phyloP scores from a whole-genome alignment of 768 basidiomycete genomes.

The Aureoboletus auriporus region DNA sequence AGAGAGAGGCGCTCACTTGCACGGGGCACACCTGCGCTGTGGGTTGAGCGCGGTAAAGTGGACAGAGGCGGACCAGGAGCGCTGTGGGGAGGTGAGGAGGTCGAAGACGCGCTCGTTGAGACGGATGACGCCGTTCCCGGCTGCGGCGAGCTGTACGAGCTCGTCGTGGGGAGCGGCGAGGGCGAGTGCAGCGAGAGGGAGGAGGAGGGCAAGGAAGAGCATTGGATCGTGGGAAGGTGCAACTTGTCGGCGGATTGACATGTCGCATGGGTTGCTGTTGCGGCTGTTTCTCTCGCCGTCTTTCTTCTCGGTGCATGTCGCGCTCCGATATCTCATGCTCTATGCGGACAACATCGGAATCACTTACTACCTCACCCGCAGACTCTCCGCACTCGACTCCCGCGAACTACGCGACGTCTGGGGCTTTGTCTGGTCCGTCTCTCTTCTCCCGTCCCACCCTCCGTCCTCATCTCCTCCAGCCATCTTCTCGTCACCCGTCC shows the following conservation, averaged over 20 bases:
- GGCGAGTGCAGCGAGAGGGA: constrained; percentile 29
- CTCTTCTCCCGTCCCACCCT: background rate
- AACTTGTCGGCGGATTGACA: constrained; percentile 14
- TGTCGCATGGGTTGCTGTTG: constrained; percentile 82
- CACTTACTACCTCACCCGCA: constrained; percentile 81
- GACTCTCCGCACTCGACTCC: constrained; percentile 63
- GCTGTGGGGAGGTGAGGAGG: constrained; percentile 65
- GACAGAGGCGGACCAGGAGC: constrained; percentile 85
- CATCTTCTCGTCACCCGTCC: constrained; percentile 93
- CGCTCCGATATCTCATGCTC: constrained; percentile 77
- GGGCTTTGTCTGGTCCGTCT: constrained; percentile 79
- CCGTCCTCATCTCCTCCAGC: constrained; percentile 40
- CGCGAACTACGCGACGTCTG: constrained; percentile 79
- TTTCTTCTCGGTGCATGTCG: constrained; percentile 93
- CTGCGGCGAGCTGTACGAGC: constrained; percentile 63
- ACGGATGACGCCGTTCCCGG: constrained; percentile 75
- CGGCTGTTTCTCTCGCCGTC: constrained; percentile 89
- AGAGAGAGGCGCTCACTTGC: constrained; percentile 59
- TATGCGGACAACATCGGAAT: constrained; percentile 90
- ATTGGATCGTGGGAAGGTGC: constrained; percentile 16
- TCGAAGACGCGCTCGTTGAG: constrained; percentile 77
- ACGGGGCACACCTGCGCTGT: constrained; percentile 83
- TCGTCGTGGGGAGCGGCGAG: constrained; percentile 41
- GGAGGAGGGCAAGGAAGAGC: constrained; percentile 28
- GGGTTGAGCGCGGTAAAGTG: constrained; percentile 85